Percentiles rank a stretch among this genome's conserved stretches.
Evolutionary conservation across 2,329 filamentous ascomycete genomes (phyloP).

Genomic region (Periconia sp.): DNA sequence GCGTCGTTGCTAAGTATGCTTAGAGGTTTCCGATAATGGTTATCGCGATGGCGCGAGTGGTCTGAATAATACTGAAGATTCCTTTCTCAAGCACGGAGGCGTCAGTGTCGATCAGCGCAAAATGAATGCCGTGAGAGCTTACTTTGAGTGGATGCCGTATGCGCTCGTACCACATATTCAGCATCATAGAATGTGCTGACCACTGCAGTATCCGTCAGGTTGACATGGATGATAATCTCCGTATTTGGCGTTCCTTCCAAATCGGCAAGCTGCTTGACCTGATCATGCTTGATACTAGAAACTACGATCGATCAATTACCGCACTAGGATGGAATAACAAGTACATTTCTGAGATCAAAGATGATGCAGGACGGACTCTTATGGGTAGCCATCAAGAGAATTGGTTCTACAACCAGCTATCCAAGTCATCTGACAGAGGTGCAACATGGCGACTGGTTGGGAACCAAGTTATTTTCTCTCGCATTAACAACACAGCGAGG

Average conservation of each 20-base stretch:
- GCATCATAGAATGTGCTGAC: constrained; percentile 50
- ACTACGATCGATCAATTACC: constrained; percentile 48
- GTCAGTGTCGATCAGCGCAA: constrained; percentile 76
- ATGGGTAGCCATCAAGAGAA: constrained; percentile 75
- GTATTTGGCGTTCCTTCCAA: constrained; percentile 49
- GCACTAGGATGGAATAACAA: constrained; percentile 59
- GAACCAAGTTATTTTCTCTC: constrained; percentile 62
- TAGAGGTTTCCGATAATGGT: constrained; percentile 68
- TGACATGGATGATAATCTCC: constrained; percentile 48
- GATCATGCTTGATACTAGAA: constrained; percentile 51
- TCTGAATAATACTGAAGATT: constrained; percentile 71
- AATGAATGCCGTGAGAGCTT: constrained; percentile 74
- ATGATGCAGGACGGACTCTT: constrained; percentile 69
- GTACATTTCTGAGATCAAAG: constrained; percentile 64
- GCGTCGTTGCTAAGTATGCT: constrained; percentile 16
- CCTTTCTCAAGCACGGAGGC: constrained; percentile 62
- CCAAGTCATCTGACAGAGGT: constrained; percentile 62
- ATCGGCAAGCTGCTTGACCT: constrained; percentile 50
- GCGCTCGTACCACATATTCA: constrained; percentile 29
- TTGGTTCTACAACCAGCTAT: constrained; percentile 62
- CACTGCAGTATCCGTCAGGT: constrained; percentile 47
- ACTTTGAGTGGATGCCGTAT: constrained; percentile 58
- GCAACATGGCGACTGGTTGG: constrained; percentile 73
- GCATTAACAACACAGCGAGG: constrained; percentile 33
- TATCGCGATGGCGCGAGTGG: constrained; percentile 67